A percentile compares a stretch with the other conserved stretches of the same genome.
Conservation (phyloP, 345 rosid species). For the Eutrema japonicum region DNA sequence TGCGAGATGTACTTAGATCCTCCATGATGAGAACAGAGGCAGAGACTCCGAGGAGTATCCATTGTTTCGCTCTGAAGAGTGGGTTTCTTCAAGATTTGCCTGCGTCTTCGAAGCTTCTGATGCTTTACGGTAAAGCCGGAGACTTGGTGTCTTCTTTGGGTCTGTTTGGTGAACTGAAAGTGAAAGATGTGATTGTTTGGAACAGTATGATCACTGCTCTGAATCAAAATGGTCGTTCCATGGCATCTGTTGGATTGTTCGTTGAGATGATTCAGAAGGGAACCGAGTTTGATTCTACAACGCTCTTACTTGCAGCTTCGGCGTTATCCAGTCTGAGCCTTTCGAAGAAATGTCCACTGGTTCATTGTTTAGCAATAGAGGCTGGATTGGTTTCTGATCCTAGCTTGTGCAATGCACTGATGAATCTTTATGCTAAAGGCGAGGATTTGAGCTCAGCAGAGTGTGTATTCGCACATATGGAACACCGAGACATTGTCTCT, state of each 20-base stretch:
- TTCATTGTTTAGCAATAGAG: constrained; percentile 56
- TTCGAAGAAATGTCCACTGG: constrained; percentile 39
- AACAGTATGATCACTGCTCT: constrained; percentile 66
- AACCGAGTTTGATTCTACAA: constrained; percentile 58
- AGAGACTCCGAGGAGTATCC: constrained; percentile 38
- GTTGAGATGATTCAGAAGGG: constrained; percentile 49
- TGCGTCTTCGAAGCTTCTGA: constrained; percentile 53
- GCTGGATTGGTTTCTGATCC: constrained; percentile 51
- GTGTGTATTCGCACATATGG: constrained; percentile 47
- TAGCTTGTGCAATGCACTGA: constrained; percentile 55
- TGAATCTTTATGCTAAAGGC: constrained; percentile 65
- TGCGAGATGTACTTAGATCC: constrained; percentile 47
- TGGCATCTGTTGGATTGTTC: constrained; percentile 46
- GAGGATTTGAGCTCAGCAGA: constrained; percentile 55
- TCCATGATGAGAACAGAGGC: constrained; percentile 31
- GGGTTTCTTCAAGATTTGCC: constrained; percentile 57
- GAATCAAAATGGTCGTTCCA: constrained; percentile 46
- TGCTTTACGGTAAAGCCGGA: constrained; percentile 51
- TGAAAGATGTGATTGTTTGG: constrained; percentile 60
- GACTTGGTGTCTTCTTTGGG: constrained; percentile 44
- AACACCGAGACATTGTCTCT: constrained; percentile 52
- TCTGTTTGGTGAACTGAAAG: constrained; percentile 50
- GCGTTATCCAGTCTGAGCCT: constrained; percentile 38
- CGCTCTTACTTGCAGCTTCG: constrained; percentile 56
- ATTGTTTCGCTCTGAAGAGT: constrained; percentile 63